Conservation (phyloP, 768 basidiomycete genomes). For the Symmetrospora coprosmae region DNA sequence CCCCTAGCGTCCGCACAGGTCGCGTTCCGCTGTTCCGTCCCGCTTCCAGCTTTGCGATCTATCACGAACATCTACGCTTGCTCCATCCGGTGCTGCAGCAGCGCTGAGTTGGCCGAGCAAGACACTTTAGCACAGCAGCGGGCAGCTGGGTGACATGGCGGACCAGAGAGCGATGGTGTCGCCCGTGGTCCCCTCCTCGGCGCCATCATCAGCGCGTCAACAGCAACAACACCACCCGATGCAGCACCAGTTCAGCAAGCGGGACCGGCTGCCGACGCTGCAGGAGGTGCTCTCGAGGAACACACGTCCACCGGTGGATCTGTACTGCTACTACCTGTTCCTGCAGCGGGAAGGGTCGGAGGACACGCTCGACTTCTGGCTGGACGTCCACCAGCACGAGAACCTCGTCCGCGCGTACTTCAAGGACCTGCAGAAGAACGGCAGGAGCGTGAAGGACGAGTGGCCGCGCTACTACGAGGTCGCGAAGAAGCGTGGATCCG, state of each 20-base stretch:
- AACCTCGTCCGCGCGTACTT: constrained; percentile 97
- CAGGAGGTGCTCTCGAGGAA: constrained; percentile 75
- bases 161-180: too few species aligned
- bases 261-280: constrained; percentile 36
- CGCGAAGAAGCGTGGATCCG: constrained; percentile 65
- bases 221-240: too few species aligned
- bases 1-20: too few species aligned
- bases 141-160: too few species aligned
- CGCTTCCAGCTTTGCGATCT: too few species aligned
- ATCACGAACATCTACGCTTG: too few species aligned
- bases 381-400: constrained; percentile 98
- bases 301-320: constrained; percentile 86
- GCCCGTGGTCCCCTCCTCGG: too few species aligned
- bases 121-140: too few species aligned
- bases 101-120: too few species aligned
- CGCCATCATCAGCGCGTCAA: too few species aligned
- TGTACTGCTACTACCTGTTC: constrained; percentile 73
- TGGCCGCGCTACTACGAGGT: constrained; percentile 99
- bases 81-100: too few species aligned
- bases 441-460: constrained; percentile 79
- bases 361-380: constrained; percentile 95
- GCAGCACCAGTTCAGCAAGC: background rate
- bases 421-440: constrained; percentile 93
- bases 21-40: too few species aligned
- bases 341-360: constrained; percentile 89